Percentiles rank a stretch among this genome's conserved stretches.
Conservation (phyloP, 352 stramenopile genomes). For the Pythium graminicola region DNA sequence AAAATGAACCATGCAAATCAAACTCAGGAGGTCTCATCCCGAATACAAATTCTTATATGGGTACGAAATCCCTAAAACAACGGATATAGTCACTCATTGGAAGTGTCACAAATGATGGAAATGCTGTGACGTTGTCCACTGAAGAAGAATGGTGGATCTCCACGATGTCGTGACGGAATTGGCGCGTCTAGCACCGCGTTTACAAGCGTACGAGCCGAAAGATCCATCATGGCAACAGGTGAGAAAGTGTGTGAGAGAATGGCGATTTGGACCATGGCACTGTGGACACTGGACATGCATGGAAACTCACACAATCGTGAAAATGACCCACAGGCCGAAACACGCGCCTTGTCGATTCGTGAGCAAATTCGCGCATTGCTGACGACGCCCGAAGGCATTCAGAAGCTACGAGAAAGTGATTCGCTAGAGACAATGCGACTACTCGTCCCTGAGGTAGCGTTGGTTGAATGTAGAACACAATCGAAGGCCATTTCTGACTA, state of each 20-base stretch:
- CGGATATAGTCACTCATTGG: background rate
- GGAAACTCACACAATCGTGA: slow-evolving; percentile 5
- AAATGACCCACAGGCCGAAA: slow-evolving; percentile 34
- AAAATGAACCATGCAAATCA: background rate
- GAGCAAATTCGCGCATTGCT: slow-evolving; percentile 47
- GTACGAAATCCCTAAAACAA: slow-evolving; percentile 1
- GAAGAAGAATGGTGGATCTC: slow-evolving; percentile 28
- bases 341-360: slow-evolving; percentile 38
- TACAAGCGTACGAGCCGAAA: slow-evolving; percentile 52
- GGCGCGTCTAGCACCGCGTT: slow-evolving; percentile 41
- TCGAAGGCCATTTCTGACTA: background rate
- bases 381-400: slow-evolving; percentile 44
- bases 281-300: background rate
- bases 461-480: background rate
- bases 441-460: slow-evolving; percentile 51
- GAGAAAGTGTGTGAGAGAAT: background rate
- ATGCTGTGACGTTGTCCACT: background rate
- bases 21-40: too few species aligned
- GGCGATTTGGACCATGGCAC: background rate
- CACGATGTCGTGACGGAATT: slow-evolving; percentile 38
- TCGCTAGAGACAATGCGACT: slow-evolving; percentile 53
- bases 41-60: slow-evolving; percentile 6
- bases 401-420: slow-evolving; percentile 45
- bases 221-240: slow-evolving; percentile 60
- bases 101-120: background rate